Evolutionary conservation across 139 green algal genomes (phyloP).

Genomic region (Spirogloea muscicola): DNA sequence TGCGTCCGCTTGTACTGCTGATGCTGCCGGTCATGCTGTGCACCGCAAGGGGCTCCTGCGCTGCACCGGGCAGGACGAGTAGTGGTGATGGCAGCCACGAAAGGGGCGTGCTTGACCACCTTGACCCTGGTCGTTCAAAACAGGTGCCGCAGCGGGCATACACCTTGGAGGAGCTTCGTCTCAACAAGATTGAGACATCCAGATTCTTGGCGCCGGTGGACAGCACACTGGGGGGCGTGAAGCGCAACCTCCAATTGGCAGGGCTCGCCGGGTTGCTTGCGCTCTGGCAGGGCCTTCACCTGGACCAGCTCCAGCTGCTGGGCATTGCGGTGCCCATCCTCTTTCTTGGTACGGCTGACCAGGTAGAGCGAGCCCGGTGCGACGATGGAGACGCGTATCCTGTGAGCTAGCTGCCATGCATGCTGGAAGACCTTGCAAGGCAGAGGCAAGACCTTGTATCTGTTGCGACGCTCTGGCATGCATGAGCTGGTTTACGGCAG

Average conservation of each 20-base stretch:
- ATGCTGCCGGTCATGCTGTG: neutral
- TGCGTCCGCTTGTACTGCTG: neutral
- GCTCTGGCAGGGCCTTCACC: conserved; percentile 31
- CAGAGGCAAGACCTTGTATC: too few relatives aligned
- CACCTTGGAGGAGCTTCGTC: conserved; percentile 74
- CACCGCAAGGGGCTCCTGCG: neutral
- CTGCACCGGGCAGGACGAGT: neutral
- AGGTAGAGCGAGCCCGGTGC: too few relatives aligned
- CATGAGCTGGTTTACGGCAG: too few relatives aligned
- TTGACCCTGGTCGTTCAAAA: neutral
- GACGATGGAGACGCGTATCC: too few relatives aligned
- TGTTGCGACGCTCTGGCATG: too few relatives aligned
- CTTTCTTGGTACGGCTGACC: conserved; percentile 60
- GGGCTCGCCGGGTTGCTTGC: conserved; percentile 60
- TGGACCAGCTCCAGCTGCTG: conserved; percentile 51
- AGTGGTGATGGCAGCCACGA: neutral
- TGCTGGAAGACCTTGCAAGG: too few relatives aligned
- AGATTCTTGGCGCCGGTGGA: conserved; percentile 76
- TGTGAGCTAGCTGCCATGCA: too few relatives aligned
- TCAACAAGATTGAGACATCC: conserved; percentile 82
- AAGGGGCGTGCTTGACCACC: neutral
- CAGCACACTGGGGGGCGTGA: conserved; percentile 56
- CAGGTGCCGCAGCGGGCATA: conserved; percentile 47
- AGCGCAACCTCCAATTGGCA: conserved; percentile 19
- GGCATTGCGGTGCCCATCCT: conserved; percentile 48